Evolutionary conservation across 164 flowering plant genomes (phyloP), one percentile per base, ranked within the genome.

Genomic region (Vitis vinifera): DNA sequence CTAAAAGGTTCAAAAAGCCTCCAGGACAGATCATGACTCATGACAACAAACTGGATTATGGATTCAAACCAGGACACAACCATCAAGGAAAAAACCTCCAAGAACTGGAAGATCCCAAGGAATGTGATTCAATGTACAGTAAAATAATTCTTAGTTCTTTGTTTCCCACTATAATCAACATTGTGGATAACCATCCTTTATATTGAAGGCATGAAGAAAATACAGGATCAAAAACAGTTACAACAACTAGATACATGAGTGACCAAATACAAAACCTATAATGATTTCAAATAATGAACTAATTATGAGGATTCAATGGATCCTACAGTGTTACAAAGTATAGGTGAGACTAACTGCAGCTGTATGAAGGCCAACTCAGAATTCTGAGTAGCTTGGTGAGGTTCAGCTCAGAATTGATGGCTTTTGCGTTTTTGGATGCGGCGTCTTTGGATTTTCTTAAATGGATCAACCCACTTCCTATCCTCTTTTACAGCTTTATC

Each of bases 401-500:
- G 48, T 15, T 5, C 10, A 44, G 16, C 29, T 47, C 51, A 57
- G 30, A 44, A 13, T 65, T n/a, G 53, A 7, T 58, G 65, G 49
- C 29, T 4, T 10, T 9, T 30, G 19, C 68, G 69, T 44, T 52
- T 76, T 7, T 3, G 48, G 31, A 13, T 19, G 15, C 58, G 61
- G 27, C 69, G 78, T 55, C 55, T 70, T 56, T n/a, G 61, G 27
- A 62, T 66, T 51, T 75, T 70, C 52, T 44, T 63, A 52, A 68
- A 91, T 1, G 97, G 98, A 70, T 94, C 97, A 53, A 81, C 81
- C 98, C 98, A 94, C 51, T 76, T 44, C 76, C 65, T 84, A 80
- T 94, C 98, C 52, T 87, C 88, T 60, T 73, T 80, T 13, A 76
- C 88, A 7, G 98, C 97, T 72, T 76, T 53, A 47, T 89, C 89